Evolutionary conservation across 306 rosid genomes (phyloP), one percentile per base, ranked within the genome.

Genomic region (Adenanthera pavonina): DNA sequence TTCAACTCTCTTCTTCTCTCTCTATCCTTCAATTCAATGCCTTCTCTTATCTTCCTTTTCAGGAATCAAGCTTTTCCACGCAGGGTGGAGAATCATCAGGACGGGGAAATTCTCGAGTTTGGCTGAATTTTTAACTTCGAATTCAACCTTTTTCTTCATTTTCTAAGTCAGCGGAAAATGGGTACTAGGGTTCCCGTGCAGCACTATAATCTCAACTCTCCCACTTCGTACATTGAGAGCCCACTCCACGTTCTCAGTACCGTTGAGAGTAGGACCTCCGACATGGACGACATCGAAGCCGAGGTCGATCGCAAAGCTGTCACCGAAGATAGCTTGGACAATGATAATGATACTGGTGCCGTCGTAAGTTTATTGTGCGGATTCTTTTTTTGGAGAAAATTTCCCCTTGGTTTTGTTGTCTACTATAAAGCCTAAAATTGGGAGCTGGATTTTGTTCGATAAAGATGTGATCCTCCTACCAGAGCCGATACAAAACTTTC

Each of bases 171-270:
- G 66, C 52, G 48, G 9, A 57, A 64, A 85, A 94, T 94, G 98
- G 89, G 89, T 80, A 65, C 90, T 69, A 92, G 97, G 91, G 92
- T 90, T 91, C 97, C 97, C 70, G 91, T 91, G 40, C 97, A 92
- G 85, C 97, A 91, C 88, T 95, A 92, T 90, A 88, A 88, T 81
- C 94, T 95, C 79, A 88, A 91, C 75, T 90, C 98, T 6, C 88
- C 97, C 17, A 85, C 87, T 77, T 89, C 98, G 40, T 95, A 89
- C 90, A 91, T 95, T 64, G 95, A 90, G 16, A 91, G 86, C 77
- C 91, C 98, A 68, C 86, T 94, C 68, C 98, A 92, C 76, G 97
- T 91, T 66, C 97, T 95, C 87, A 91, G 89, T 87, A 79, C 97
- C 75, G 97, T 87, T 46, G 91, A 91, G 47, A 66, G 88, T 46